Base-by-base conservation (phyloP, 768 basidiomycete genomes). In the Exidia glandulosa region DNA sequence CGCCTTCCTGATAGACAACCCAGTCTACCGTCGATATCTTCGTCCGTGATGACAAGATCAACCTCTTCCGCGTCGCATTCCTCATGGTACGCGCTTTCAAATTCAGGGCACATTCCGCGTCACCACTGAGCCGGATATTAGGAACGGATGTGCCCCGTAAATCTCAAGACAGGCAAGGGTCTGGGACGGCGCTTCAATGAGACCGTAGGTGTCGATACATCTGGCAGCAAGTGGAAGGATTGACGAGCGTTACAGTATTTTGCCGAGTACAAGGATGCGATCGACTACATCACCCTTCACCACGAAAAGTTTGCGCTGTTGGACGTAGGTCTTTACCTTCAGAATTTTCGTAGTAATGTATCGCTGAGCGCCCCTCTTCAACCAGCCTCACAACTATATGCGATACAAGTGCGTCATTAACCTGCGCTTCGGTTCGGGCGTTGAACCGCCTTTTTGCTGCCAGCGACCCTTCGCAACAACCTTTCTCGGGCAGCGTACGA, bases 1-100 rank as follows among this genome's bases (percentile, higher is more conserved):
- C 57, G 32, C 23, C 50, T 32, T 31, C 2, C 27, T 25, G 30
- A 16, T 10, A 61, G 10, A n/a, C n/a, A 29, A 57, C 9, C n/a
- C 56, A 78, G 77, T 74, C 63, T 47, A 77, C 77, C 1, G 70
- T 78, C 37, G 76, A 78, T 61, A 75, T 76, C 45, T 78, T 76
- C 57, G 76, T 78, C 27, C 75, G 78, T 66, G 71, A 75, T 62
- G 77, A 79, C 56, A 76, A 77, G 60, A 75, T 78, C 64, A 79
- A 79, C 59, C 72, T 78, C 64, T 78, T 79, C 71, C 74, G 77
- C 23, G 76, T 79, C 14, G 76, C 77, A 2, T 78, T 79, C 67
- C 70, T 79, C 36, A 77, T 79, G 63, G 63, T 56, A 33, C 56
- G 56, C n/a, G 36, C n/a, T 34, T 27, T 32, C 57, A 13, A 16